These are phyloP conservation scores for Sarocladium kiliense DNA, from an alignment of 2,329 filamentous ascomycete genomes.

Conservation along the genomic window DNA sequence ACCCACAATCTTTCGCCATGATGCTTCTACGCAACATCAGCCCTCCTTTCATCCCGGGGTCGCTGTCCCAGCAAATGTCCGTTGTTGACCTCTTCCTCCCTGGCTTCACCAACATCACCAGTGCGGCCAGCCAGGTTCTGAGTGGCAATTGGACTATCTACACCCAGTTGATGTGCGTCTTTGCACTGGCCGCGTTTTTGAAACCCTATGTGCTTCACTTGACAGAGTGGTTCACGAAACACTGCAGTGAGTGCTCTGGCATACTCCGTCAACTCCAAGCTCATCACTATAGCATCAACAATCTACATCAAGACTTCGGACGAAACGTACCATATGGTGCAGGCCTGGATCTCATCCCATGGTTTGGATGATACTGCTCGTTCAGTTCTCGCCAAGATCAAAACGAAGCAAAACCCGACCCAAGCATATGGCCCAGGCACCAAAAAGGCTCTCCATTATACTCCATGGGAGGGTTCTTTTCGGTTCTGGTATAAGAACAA, in stretches of 20 bases:
- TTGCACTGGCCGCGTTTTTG: conserved; percentile 10
- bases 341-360: conserved; percentile 12
- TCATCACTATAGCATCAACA: conserved; percentile 10
- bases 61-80: conserved; percentile 10
- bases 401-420: not conserved
- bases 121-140: conserved; percentile 8
- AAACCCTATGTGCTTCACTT: conserved; percentile 10
- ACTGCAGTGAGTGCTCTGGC: conserved; percentile 9
- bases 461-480: conserved; percentile 11
- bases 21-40: conserved; percentile 11
- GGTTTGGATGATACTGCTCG: conserved; percentile 14
- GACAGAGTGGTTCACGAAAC: conserved; percentile 10
- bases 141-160: conserved; percentile 11
- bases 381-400: conserved; percentile 12
- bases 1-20: conserved; percentile 9
- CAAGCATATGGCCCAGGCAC: not conserved
- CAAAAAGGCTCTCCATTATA: conserved; percentile 12
- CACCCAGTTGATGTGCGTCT: conserved; percentile 12
- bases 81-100: conserved; percentile 12
- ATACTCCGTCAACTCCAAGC: not conserved
- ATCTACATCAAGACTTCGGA: conserved; percentile 9
- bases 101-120: conserved; percentile 12
- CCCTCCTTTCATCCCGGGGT: conserved; percentile 10
- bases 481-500: conserved; percentile 13
- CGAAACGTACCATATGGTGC: conserved; percentile 12